These are phyloP conservation scores for Serendipita sp. DNA, from an alignment of 768 basidiomycete species.

Conservation along the genomic window DNA sequence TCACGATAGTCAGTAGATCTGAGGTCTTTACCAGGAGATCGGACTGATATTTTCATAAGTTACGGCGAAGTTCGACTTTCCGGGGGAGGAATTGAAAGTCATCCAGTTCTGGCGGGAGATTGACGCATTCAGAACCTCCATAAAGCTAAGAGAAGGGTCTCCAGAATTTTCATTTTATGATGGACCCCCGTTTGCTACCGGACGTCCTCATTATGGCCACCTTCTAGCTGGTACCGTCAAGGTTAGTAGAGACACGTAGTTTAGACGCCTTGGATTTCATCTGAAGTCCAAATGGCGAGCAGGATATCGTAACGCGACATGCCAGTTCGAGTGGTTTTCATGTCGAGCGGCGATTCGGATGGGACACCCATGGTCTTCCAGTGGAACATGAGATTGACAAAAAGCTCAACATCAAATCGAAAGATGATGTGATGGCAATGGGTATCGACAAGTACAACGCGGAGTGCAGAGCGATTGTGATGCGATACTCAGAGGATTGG, in stretches of 20 bases:
- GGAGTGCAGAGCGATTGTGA: slow-evolving; percentile 91
- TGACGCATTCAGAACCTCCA: slow-evolving; percentile 89
- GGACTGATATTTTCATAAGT: slow-evolving; percentile 28
- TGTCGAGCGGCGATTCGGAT: slow-evolving; percentile 88
- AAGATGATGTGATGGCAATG: slow-evolving; percentile 85
- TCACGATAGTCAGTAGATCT: slow-evolving; percentile 47
- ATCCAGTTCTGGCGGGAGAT: slow-evolving; percentile 88
- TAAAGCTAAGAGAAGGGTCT: slow-evolving; percentile 81
- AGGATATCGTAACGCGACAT: slow-evolving; percentile 97
- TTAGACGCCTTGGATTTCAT: too few species aligned
- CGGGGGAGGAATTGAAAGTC: slow-evolving; percentile 82
- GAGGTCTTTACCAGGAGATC: neutral
- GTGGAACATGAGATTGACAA: slow-evolving; percentile 99
- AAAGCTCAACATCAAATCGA: slow-evolving; percentile 77
- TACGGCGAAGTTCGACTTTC: slow-evolving; percentile 61
- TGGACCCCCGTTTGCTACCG: slow-evolving; percentile 94
- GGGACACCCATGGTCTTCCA: slow-evolving; percentile 97
- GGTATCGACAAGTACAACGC: slow-evolving; percentile 97
- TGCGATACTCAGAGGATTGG: slow-evolving; percentile 95
- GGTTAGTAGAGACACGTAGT: slow-evolving; percentile 29
- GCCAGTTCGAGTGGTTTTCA: slow-evolving; percentile 86
- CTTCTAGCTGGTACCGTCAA: slow-evolving; percentile 87
- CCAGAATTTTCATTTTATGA: slow-evolving; percentile 94
- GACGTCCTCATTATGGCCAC: slow-evolving; percentile 92
- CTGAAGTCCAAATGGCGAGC: neutral